Evolutionary conservation across 345 rosid species (phyloP).

Genomic region (Trapa bicornis): DNA sequence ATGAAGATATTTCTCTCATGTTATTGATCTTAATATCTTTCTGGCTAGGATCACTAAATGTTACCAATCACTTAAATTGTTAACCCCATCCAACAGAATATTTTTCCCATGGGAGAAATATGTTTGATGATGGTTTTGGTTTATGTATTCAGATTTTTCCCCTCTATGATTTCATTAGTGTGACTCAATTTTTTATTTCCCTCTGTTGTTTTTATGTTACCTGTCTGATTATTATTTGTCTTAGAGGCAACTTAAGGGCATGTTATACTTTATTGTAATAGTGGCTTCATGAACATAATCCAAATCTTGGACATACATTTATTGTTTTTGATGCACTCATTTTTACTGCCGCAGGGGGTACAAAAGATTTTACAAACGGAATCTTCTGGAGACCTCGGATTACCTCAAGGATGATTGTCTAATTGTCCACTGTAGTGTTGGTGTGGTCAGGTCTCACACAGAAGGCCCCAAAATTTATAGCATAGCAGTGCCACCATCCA

Average conservation of each 20-base stretch:
- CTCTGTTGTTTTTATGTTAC: background rate
- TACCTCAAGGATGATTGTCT: slow-evolving; percentile 44
- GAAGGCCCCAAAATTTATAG: slow-evolving; percentile 43
- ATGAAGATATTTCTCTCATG: background rate
- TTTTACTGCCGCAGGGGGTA: slow-evolving; percentile 44
- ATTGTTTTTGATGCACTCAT: background rate
- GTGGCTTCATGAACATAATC: background rate
- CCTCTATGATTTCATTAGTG: background rate
- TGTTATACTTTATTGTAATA: background rate
- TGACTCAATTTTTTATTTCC: background rate
- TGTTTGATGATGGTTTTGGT: background rate
- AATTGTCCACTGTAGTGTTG: slow-evolving; percentile 40
- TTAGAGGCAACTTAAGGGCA: background rate
- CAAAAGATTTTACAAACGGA: slow-evolving; percentile 45
- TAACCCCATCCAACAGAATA: background rate
- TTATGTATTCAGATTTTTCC: background rate
- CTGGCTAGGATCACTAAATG: background rate
- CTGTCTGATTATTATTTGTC: background rate
- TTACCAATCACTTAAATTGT: background rate
- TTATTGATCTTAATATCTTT: background rate
- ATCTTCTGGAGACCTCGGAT: slow-evolving; percentile 36
- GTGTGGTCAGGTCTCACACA: slow-evolving; percentile 48
- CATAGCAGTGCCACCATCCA: slow-evolving; percentile 32
- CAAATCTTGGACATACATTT: background rate
- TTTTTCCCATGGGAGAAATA: background rate